Evolutionary conservation across 2,329 filamentous ascomycete genomes (phyloP).

Genomic region (Simplicillium aogashimaense): DNA sequence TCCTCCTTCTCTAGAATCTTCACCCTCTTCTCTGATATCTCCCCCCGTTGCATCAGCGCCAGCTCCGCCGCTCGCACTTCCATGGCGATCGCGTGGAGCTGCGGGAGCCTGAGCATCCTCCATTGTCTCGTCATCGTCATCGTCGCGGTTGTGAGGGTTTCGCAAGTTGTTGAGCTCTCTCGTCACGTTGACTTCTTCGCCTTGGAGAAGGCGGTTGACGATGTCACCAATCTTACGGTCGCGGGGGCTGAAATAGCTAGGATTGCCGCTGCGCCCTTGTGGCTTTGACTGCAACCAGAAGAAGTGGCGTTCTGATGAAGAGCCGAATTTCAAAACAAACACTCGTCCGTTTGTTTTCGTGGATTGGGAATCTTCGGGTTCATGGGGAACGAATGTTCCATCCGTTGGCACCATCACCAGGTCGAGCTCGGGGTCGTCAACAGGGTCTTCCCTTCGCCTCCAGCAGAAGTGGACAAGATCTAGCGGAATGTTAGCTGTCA

Average conservation of each 20-base stretch:
- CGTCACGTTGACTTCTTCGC: slow-evolving; percentile 75
- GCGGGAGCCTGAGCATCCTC: slow-evolving; percentile 33
- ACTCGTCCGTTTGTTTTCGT: slow-evolving; percentile 77
- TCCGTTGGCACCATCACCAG: slow-evolving; percentile 90
- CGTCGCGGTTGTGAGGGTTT: slow-evolving; percentile 35
- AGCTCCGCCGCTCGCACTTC: slow-evolving; percentile 65
- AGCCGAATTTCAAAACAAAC: slow-evolving; percentile 87
- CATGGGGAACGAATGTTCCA: slow-evolving; percentile 77
- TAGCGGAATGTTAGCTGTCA: slow-evolving; percentile 20
- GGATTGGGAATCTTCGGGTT: slow-evolving; percentile 43
- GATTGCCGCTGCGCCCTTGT: slow-evolving; percentile 58
- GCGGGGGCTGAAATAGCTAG: slow-evolving; percentile 71
- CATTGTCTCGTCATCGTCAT: slow-evolving; percentile 62
- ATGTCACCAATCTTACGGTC: slow-evolving; percentile 84
- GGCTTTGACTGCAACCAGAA: slow-evolving; percentile 96
- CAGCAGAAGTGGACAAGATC: slow-evolving; percentile 96
- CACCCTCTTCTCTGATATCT: slow-evolving; percentile 83
- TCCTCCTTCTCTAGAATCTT: slow-evolving; percentile 80
- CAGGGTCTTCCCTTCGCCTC: slow-evolving; percentile 65
- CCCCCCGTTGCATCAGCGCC: slow-evolving; percentile 82
- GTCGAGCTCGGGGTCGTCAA: slow-evolving; percentile 72
- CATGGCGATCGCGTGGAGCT: slow-evolving; percentile 44
- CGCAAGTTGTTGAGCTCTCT: slow-evolving; percentile 59
- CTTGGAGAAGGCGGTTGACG: slow-evolving; percentile 74
- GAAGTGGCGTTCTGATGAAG: slow-evolving; percentile 80